Percentiles rank a stretch among this genome's conserved stretches.
These are phyloP conservation scores for Mytilinidion resinicola DNA, from an alignment of 495 filamentous ascomycete species.

Conservation along the genomic window DNA sequence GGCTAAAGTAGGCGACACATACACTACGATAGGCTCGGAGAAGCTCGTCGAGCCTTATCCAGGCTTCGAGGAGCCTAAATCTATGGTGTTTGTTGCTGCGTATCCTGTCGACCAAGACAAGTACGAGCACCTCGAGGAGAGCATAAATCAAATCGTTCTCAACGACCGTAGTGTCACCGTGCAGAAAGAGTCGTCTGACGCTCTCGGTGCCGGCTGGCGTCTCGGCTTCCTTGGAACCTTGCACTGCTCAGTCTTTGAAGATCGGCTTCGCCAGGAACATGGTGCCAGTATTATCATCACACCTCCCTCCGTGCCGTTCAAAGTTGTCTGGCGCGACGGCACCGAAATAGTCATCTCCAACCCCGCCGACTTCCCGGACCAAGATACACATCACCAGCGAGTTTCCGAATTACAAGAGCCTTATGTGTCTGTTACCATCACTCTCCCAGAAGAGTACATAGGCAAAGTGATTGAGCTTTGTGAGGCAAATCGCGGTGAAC, in stretches of 20 bases:
- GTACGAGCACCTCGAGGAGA: conserved; percentile 83
- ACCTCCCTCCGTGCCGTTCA: conserved; percentile 88
- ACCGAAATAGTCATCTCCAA: conserved; percentile 70
- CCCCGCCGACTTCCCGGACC: conserved; percentile 78
- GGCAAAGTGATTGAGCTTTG: conserved; percentile 94
- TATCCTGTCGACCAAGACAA: conserved; percentile 87
- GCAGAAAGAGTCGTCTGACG: conserved; percentile 88
- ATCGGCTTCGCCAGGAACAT: conserved; percentile 91
- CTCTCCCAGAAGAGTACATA: conserved; percentile 86
- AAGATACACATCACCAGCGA: conserved; percentile 51
- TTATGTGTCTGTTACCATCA: conserved; percentile 78
- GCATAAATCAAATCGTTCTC: conserved; percentile 85
- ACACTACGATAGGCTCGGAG: conserved; percentile 76
- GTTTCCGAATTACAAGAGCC: conserved; percentile 73
- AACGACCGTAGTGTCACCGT: conserved; percentile 94
- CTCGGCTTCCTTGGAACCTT: conserved; percentile 93
- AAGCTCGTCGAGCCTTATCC: conserved; percentile 71
- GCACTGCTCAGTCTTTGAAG: conserved; percentile 97
- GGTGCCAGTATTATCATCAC: conserved; percentile 95
- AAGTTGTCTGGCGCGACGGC: conserved; percentile 69
- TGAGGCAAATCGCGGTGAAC: conserved; percentile 79
- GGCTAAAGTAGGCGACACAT: conserved; percentile 93
- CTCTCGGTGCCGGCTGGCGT: conserved; percentile 87
- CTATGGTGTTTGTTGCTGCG: conserved; percentile 97
- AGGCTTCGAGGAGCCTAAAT: conserved; percentile 94